These are phyloP conservation scores for Podochytrium sp. DNA, from an alignment of 192 early-diverging fungal genomes.

Conservation along the genomic window DNA sequence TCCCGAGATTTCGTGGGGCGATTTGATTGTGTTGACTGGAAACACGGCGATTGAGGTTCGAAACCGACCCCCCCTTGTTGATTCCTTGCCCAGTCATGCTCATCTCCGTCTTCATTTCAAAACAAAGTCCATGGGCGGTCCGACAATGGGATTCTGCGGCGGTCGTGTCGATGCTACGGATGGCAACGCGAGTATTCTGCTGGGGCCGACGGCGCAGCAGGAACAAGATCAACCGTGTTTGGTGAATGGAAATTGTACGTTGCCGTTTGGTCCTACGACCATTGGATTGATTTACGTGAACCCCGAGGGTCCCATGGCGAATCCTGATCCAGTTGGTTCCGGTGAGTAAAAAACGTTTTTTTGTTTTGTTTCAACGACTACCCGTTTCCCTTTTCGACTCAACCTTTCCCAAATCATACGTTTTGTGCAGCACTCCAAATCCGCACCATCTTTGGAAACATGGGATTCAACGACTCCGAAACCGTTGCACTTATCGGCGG, in stretches of 20 bases:
- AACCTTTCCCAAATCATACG: background rate
- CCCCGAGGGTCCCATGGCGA: constrained; percentile 23
- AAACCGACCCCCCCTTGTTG: background rate
- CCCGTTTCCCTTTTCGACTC: background rate
- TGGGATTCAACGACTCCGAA: constrained; percentile 70
- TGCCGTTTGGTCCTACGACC: constrained; percentile 36
- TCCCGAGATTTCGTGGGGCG: constrained; percentile 80
- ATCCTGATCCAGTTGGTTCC: background rate
- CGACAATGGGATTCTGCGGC: constrained; percentile 20
- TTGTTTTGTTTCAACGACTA: background rate
- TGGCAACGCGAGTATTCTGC: constrained; percentile 15
- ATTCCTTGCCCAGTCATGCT: too few species aligned
- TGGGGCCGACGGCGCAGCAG: constrained; percentile 32
- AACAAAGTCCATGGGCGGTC: constrained; percentile 24
- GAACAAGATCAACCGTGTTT: constrained; percentile 9
- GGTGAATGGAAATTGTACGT: constrained; percentile 31
- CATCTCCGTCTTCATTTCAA: background rate
- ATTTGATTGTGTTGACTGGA: constrained; percentile 81
- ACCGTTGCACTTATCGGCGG: constrained; percentile 81
- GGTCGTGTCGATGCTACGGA: constrained; percentile 27
- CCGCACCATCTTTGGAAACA: constrained; percentile 13
- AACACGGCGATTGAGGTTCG: constrained; percentile 20
- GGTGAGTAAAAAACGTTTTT: background rate
- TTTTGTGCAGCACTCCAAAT: background rate
- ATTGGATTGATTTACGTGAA: constrained; percentile 31